Conservation (phyloP, 2,329 filamentous ascomycete genomes). For the Exserohilum rostratum region DNA sequence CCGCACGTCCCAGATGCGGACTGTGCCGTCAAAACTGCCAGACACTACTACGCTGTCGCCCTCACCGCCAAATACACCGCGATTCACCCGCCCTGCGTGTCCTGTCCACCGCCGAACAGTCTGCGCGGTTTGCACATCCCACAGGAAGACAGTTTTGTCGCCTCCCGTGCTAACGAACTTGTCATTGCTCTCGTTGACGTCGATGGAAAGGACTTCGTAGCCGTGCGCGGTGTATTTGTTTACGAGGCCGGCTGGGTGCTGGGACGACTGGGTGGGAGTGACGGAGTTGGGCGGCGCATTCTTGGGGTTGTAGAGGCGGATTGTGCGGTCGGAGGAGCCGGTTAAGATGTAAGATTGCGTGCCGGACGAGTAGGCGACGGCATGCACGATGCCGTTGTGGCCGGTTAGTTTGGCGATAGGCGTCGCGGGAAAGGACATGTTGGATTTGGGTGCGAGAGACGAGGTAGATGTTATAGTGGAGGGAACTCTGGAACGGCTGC, state of each 20-base stretch:
- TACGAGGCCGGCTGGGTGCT: slow-evolving; percentile 62
- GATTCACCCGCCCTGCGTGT: slow-evolving; percentile 76
- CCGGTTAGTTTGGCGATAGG: slow-evolving; percentile 51
- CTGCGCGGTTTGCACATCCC: slow-evolving; percentile 84
- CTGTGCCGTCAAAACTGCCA: slow-evolving; percentile 75
- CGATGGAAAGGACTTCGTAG: slow-evolving; percentile 86
- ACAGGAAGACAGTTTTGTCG: slow-evolving; percentile 88
- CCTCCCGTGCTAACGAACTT: slow-evolving; percentile 87
- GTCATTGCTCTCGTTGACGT: slow-evolving; percentile 76
- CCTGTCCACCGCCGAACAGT: slow-evolving; percentile 78
- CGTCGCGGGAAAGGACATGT: slow-evolving; percentile 50
- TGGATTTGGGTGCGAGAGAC: slow-evolving; percentile 11
- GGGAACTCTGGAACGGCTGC: background rate
- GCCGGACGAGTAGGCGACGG: slow-evolving; percentile 57
- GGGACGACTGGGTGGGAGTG: slow-evolving; percentile 36
- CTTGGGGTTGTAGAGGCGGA: slow-evolving; percentile 84
- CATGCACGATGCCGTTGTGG: slow-evolving; percentile 56
- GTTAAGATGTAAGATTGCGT: slow-evolving; percentile 70
- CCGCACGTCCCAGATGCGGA: slow-evolving; percentile 67
- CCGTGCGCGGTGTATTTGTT: slow-evolving; percentile 90
- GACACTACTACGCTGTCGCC: slow-evolving; percentile 75
- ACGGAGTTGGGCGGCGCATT: slow-evolving; percentile 52
- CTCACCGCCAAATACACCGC: slow-evolving; percentile 77
- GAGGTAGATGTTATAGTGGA: background rate
- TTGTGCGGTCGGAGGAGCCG: slow-evolving; percentile 81